Evolutionary conservation across 305 asterid genomes (phyloP), one percentile per base, ranked within the genome.

Genomic region (Fraxinus baroniana): DNA sequence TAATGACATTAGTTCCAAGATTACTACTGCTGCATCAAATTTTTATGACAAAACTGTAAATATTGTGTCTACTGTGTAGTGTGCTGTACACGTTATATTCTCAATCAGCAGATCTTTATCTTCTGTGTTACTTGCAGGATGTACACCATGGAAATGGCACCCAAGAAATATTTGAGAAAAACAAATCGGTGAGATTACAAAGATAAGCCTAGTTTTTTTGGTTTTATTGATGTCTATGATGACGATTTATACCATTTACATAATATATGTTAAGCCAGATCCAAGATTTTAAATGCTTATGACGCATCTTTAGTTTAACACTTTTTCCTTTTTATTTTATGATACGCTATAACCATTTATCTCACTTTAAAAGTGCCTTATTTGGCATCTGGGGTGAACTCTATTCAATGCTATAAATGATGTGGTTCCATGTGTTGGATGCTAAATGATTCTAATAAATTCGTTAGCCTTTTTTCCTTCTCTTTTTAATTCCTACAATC

Each of bases 121-220:
- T 77, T 74, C 28, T 76, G 28, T 80, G 44, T 82, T 81, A 60
- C 82, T 84, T 74, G 79, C 91, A 96, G 99, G 99, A 96, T 89
- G 99, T 96, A 57, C 99, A 96, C 89, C 99, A 96, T 72, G 99
- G 99, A 80, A 96, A 96, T 85, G 99, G 99, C 80, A 96, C 99
- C 76, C 99, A 96, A 86, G 98, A 96, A 90, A 93, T 96, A 86
- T 96, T 94, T 86, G 95, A 96, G 84, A 89, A 86, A 83, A 91
- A 88, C 88, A 93, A 91, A 89, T 94, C 97, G 86, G 98, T 96
- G 78, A 81, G 99, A 79, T 74, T 52, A 72, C 64, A 32, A 71
- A 28, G 20, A 74, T 66, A 70, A 77, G 74, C 41, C 36, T 30
- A 78, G 46, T 66, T 82, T 49, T 78, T 86, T 82, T 9, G 12